Conservation (phyloP, 2,329 filamentous ascomycete species). For the Lasiodiplodia sp. region DNA sequence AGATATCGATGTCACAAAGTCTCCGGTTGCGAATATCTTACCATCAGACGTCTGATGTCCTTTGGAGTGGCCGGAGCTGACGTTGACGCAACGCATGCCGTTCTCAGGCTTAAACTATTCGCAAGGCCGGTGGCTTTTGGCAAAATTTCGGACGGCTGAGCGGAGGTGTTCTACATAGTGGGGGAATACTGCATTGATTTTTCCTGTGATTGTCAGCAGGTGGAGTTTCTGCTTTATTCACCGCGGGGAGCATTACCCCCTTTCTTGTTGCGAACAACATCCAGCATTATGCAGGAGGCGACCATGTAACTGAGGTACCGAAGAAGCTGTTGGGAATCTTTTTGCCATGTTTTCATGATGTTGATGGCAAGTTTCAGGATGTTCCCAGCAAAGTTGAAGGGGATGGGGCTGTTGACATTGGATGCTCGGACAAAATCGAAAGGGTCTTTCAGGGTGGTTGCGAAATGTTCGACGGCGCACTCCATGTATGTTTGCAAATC, state of each 20-base stretch:
- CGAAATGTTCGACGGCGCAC: constrained; percentile 60
- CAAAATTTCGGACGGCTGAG: constrained; percentile 54
- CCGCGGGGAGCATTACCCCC: too few relatives aligned
- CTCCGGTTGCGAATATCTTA: constrained; percentile 52
- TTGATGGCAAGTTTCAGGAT: constrained; percentile 58
- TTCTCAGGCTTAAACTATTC: constrained; percentile 42
- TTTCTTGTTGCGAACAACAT: constrained; percentile 50
- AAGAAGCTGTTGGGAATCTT: constrained; percentile 48
- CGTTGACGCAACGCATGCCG: constrained; percentile 47
- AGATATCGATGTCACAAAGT: constrained; percentile 49
- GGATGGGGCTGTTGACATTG: constrained; percentile 55
- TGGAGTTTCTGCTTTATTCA: too few relatives aligned
- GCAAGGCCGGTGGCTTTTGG: constrained; percentile 57
- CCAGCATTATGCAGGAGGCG: constrained; percentile 60
- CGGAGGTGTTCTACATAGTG: constrained; percentile 54
- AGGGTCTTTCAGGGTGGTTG: constrained; percentile 52
- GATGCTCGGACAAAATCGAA: constrained; percentile 62
- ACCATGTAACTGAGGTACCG: constrained; percentile 56
- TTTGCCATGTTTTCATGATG: constrained; percentile 40
- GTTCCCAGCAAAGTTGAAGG: constrained; percentile 58
- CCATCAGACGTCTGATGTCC: constrained; percentile 56
- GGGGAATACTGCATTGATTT: constrained; percentile 47
- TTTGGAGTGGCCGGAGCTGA: constrained; percentile 48
- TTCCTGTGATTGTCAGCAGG: constrained; percentile 33
- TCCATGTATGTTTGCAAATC: constrained; percentile 58